Percentiles rank a stretch among this genome's conserved stretches.
These are phyloP conservation scores for Psilocybe sp. DNA, from an alignment of 768 basidiomycete species.

Conservation along the genomic window DNA sequence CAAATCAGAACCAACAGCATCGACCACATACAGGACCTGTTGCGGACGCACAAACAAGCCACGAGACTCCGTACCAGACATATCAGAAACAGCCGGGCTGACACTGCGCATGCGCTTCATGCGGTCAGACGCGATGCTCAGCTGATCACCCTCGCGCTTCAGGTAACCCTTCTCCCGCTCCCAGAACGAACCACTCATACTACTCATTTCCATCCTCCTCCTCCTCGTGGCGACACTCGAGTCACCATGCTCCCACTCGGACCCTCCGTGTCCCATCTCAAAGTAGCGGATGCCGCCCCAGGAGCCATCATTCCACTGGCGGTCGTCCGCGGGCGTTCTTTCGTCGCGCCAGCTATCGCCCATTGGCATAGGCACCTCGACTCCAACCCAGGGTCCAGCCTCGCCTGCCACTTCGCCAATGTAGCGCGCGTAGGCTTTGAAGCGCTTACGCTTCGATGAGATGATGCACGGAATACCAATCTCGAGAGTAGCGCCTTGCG, in stretches of 20 bases:
- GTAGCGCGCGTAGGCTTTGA: constrained; percentile 85
- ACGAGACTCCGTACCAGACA: constrained; percentile 53
- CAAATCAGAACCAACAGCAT: constrained; percentile 70
- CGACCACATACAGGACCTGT: constrained; percentile 84
- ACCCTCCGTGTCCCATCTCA: constrained; percentile 63
- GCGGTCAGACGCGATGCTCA: constrained; percentile 53
- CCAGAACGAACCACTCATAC: constrained; percentile 9
- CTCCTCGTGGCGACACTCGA: constrained; percentile 41
- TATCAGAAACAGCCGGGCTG: constrained; percentile 62
- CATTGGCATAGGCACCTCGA: constrained; percentile 71
- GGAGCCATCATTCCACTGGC: constrained; percentile 84
- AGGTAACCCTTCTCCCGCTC: constrained; percentile 26
- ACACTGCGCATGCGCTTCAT: constrained; percentile 72
- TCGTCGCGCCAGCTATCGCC: constrained; percentile 45
- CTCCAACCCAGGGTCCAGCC: constrained; percentile 84
- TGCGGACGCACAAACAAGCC: constrained; percentile 84
- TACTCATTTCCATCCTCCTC: constrained; percentile 35
- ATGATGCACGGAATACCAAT: constrained; percentile 92
- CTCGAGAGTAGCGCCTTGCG: constrained; percentile 71
- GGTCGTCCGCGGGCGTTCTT: constrained; percentile 39
- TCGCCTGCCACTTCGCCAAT: constrained; percentile 87
- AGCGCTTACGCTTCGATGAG: constrained; percentile 75
- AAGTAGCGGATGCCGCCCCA: constrained; percentile 85
- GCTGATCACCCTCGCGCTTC: constrained; percentile 42
- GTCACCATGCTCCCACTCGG: constrained; percentile 46